A percentile compares a stretch with the other conserved stretches of the same genome.
These are phyloP conservation scores for Lipomyces orientalis DNA, from an alignment of 805 yeast species.

Conservation along the genomic window DNA sequence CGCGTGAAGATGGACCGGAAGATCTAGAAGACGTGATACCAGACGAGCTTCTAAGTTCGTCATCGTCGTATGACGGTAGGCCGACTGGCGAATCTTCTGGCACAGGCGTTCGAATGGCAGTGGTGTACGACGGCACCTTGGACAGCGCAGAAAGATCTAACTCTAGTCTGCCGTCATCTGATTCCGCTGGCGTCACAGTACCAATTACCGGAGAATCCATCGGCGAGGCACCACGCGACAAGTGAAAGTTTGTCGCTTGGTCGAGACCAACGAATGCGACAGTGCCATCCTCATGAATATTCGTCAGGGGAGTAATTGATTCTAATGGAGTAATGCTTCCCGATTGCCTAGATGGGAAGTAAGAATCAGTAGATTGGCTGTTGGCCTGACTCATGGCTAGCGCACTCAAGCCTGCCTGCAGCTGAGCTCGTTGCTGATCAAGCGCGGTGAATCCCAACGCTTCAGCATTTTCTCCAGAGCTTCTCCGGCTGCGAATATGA, in stretches of 20 bases:
- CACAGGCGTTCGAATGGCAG: conserved; percentile 61
- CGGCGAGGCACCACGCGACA: conserved; percentile 41
- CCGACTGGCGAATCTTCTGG: conserved; percentile 21
- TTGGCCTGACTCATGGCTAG: conserved; percentile 42
- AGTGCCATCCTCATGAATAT: conserved; percentile 33
- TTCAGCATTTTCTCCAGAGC: conserved; percentile 42
- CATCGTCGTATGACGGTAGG: conserved; percentile 30
- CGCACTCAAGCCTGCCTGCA: conserved; percentile 49
- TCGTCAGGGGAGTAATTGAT: conserved; percentile 33
- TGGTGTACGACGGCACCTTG: conserved; percentile 82
- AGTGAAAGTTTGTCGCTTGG: conserved; percentile 63
- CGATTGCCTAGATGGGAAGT: conserved; percentile 33
- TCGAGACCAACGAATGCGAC: conserved; percentile 40
- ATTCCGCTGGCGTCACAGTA: conserved; percentile 29
- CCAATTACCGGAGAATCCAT: conserved; percentile 33
- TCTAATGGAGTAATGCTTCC: conserved; percentile 33
- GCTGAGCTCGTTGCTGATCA: conserved; percentile 47
- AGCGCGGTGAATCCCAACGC: conserved; percentile 41
- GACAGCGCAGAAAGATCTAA: conserved; percentile 58
- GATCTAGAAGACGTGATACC: conserved; percentile 21
- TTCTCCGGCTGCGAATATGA: conserved; percentile 45
- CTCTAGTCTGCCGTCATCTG: conserved; percentile 41
- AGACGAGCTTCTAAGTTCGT: conserved; percentile 3
- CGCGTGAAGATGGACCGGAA: conserved; percentile 32
- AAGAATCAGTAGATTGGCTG: conserved; percentile 25